Conservation (phyloP, 148 eudicot species). For the Amaranthus hypochondriacus region DNA sequence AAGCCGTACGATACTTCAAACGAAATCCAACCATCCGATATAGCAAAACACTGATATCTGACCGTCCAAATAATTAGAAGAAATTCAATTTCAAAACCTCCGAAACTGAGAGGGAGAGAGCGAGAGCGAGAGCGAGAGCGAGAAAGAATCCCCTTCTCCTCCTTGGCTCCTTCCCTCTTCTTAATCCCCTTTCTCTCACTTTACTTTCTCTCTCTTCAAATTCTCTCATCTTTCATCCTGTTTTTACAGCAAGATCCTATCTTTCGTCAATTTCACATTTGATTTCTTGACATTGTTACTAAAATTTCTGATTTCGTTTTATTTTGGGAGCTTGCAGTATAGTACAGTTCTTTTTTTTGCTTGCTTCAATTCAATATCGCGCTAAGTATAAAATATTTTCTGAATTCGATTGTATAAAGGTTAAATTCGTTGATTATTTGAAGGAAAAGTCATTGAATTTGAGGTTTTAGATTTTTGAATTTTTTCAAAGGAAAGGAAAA, state of each 20-base stretch:
- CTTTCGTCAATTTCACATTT: background rate
- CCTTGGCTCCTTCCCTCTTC: background rate
- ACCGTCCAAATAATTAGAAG: constrained; percentile 13
- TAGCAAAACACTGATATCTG: background rate
- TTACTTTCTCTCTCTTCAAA: constrained; percentile 6
- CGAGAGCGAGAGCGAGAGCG: background rate
- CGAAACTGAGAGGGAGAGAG: constrained; percentile 30
- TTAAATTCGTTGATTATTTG: background rate
- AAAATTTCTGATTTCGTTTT: background rate
- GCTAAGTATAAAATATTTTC: background rate
- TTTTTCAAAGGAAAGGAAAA: background rate
- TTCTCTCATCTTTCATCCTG: background rate
- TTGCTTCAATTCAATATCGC: too few species aligned
- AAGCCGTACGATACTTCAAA: background rate
- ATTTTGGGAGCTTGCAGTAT: background rate
- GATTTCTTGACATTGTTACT: background rate
- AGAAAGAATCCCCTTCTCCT: background rate
- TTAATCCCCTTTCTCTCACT: background rate
- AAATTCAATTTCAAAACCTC: constrained; percentile 25
- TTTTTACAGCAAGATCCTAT: background rate
- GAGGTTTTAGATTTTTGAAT: background rate
- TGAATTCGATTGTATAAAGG: background rate
- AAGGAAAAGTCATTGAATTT: background rate
- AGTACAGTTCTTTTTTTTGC: background rate
- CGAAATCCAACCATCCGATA: constrained; percentile 8